phyloP scores from a whole-genome alignment of 768 basidiomycete genomes.

The Daedalea quercina region DNA sequence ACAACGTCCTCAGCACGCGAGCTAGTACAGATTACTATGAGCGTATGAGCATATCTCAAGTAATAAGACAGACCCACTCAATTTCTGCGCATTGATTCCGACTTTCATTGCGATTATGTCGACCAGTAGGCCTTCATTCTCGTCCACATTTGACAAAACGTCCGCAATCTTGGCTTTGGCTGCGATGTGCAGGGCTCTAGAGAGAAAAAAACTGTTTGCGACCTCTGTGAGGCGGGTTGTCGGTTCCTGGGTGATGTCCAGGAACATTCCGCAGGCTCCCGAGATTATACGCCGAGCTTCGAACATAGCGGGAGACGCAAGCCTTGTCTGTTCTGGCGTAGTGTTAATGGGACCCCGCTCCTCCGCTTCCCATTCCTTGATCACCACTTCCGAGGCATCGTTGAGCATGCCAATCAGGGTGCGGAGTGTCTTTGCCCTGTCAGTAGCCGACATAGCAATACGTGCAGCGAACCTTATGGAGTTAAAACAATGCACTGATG shows the following conservation, averaged over 20 bases:
- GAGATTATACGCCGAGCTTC: background rate
- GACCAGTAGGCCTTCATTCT: background rate
- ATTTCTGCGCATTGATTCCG: background rate
- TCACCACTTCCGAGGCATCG: constrained; percentile 4
- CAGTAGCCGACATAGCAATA: background rate
- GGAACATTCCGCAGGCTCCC: background rate
- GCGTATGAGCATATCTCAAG: background rate
- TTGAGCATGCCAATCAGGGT: background rate
- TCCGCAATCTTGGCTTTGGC: constrained; percentile 1
- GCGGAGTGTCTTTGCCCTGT: background rate
- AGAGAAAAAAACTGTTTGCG: background rate
- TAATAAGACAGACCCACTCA: background rate
- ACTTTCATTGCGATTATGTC: background rate
- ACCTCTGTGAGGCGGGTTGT: constrained; percentile 1
- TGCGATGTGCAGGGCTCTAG: constrained; percentile 6
- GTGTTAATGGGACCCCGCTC: no score
- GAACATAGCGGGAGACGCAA: background rate
- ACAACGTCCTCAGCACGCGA: background rate
- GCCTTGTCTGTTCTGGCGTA: background rate
- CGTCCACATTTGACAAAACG: background rate
- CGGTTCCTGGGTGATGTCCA: constrained; percentile 1
- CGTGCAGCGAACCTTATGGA: no score
- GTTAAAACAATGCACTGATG: no score
- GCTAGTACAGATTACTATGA: background rate
- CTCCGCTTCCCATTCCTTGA: constrained; percentile 4